Percentiles rank a stretch among this genome's conserved stretches.
Conservation (phyloP, 2,329 filamentous ascomycete species). For the Botryotinia calthae region DNA sequence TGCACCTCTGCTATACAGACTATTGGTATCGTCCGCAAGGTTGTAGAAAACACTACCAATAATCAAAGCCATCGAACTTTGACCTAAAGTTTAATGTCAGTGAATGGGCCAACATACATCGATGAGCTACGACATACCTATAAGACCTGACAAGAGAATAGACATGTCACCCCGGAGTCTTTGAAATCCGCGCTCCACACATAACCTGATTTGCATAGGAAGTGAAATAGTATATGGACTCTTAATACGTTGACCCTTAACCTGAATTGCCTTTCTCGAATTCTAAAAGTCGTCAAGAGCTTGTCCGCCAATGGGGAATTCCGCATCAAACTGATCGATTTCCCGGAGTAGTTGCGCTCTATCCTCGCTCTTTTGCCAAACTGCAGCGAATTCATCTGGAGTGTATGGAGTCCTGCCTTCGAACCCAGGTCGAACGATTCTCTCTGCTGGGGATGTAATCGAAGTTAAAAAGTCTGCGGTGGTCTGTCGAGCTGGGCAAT, state of each 20-base stretch:
- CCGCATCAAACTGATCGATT: conserved; percentile 51
- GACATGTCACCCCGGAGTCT: conserved; percentile 73
- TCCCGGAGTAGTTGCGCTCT: conserved; percentile 46
- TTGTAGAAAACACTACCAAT: conserved; percentile 65
- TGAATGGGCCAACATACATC: neutral
- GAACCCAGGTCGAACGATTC: conserved; percentile 54
- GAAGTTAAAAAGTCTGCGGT: conserved; percentile 71
- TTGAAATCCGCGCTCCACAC: conserved; percentile 76
- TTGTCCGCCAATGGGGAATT: conserved; percentile 37
- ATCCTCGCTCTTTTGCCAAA: conserved; percentile 48
- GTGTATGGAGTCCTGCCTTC: conserved; percentile 56
- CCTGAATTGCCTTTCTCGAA: conserved; percentile 40
- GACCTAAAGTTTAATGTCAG: conserved; percentile 22
- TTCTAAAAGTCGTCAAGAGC: conserved; percentile 42
- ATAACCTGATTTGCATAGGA: conserved; percentile 71
- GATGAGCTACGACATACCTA: conserved; percentile 12
- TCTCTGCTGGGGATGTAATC: conserved; percentile 62
- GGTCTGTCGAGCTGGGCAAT: conserved; percentile 59
- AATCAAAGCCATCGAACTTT: conserved; percentile 56
- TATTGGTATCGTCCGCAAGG: conserved; percentile 49
- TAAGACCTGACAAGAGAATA: conserved; percentile 54
- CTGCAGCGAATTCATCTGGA: conserved; percentile 53
- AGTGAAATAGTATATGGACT: conserved; percentile 85
- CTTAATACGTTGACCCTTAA: conserved; percentile 50
- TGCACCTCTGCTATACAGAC: conserved; percentile 61